Conservation (phyloP, 1,284 basidiomycete species). For the Ustilago cynodontis region DNA sequence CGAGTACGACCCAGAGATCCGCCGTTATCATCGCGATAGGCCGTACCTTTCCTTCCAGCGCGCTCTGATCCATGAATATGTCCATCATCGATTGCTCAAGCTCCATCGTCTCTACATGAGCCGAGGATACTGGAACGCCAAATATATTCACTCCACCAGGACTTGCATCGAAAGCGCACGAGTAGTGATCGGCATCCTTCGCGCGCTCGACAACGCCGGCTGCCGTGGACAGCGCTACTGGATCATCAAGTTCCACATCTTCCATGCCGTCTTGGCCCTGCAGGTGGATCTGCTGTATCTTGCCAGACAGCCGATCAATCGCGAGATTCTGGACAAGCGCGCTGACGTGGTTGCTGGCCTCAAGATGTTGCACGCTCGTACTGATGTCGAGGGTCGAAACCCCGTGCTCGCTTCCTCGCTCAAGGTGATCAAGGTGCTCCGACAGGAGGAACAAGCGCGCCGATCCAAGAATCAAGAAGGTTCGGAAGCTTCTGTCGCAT, state of each 20-base stretch:
- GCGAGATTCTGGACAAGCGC: slow-evolving; percentile 42
- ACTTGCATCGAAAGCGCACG: slow-evolving; percentile 54
- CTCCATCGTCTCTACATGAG: slow-evolving; percentile 60
- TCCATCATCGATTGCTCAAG: slow-evolving; percentile 61
- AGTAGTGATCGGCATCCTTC: slow-evolving; percentile 40
- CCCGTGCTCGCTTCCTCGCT: slow-evolving; percentile 45
- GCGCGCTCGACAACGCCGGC: slow-evolving; percentile 31
- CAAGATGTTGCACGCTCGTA: slow-evolving; percentile 50
- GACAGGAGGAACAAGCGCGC: slow-evolving; percentile 44
- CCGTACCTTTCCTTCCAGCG: slow-evolving; percentile 61
- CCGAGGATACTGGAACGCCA: slow-evolving; percentile 57
- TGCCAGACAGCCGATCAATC: slow-evolving; percentile 32
- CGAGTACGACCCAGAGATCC: slow-evolving; percentile 59
- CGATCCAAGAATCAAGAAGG: slow-evolving; percentile 5
- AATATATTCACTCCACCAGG: slow-evolving; percentile 58
- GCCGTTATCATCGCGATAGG: slow-evolving; percentile 50
- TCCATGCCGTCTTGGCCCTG: slow-evolving; percentile 48
- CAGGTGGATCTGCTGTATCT: slow-evolving; percentile 50
- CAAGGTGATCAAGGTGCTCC: slow-evolving; percentile 52
- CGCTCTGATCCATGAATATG: slow-evolving; percentile 53
- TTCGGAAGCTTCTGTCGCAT: slow-evolving; percentile 6
- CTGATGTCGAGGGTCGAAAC: slow-evolving; percentile 47
- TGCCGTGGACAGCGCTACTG: slow-evolving; percentile 45
- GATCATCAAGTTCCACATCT: slow-evolving; percentile 53
- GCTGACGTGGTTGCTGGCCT: slow-evolving; percentile 45